phyloP scores from a whole-genome alignment of 2,329 filamentous ascomycete species.

The Leptographium flavum region DNA sequence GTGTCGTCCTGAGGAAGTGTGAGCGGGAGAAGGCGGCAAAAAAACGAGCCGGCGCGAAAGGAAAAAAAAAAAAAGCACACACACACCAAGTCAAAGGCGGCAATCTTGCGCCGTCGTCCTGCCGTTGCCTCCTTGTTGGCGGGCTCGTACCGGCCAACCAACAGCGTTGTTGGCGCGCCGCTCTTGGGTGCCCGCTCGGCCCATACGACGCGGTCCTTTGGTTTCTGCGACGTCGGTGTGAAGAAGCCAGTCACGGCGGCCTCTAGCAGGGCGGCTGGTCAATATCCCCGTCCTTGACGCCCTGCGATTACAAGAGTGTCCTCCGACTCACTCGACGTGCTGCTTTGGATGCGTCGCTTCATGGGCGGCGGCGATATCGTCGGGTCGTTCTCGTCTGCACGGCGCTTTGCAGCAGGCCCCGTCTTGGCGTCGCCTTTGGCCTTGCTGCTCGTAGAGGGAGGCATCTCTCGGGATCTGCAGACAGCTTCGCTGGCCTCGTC shows the following conservation, averaged over 20 bases:
- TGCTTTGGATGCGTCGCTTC: slow-evolving; percentile 37
- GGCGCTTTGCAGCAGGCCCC: not conserved
- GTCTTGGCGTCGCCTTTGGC: not conserved
- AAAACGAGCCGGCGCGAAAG: not conserved
- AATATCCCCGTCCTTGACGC: not conserved
- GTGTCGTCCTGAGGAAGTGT: slow-evolving; percentile 57
- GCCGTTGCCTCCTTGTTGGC: slow-evolving; percentile 16
- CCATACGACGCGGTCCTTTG: slow-evolving; percentile 64
- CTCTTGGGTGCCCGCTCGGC: slow-evolving; percentile 42
- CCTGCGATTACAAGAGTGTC: too few species aligned
- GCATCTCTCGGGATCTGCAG: not conserved
- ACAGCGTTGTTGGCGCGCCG: slow-evolving; percentile 40
- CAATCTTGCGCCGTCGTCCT: slow-evolving; percentile 39
- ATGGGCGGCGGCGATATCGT: slow-evolving; percentile 37
- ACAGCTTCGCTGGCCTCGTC: too few species aligned
- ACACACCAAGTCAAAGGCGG: slow-evolving; percentile 50
- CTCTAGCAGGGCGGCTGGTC: too few species aligned
- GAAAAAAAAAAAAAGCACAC: not conserved
- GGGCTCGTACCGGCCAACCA: slow-evolving; percentile 59
- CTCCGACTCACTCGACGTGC: slow-evolving; percentile 5
- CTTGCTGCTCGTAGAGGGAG: not conserved
- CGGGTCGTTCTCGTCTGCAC: slow-evolving; percentile 16
- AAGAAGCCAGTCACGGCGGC: slow-evolving; percentile 73
- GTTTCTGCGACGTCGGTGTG: slow-evolving; percentile 72
- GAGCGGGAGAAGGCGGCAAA: not conserved